phyloP scores from a whole-genome alignment of 2,329 filamentous ascomycete species.

The Colletotrichum cuscutae region DNA sequence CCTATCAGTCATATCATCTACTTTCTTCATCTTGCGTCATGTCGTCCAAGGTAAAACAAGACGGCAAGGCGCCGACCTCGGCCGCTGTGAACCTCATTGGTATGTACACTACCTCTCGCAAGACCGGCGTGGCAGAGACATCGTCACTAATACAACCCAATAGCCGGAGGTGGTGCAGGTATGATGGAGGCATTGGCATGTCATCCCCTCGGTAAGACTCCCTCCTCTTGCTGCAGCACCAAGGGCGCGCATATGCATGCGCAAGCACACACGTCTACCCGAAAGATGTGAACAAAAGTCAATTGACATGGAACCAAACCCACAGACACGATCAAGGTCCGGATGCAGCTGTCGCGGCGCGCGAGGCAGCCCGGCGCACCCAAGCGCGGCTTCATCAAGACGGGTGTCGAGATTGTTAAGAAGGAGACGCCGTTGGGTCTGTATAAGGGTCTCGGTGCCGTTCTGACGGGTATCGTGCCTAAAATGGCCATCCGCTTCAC shows the following conservation, averaged over 20 bases:
- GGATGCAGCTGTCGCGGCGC: constrained; percentile 96
- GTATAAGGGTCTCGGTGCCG: constrained; percentile 98
- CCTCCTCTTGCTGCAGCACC: not conserved
- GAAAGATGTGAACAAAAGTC: not conserved
- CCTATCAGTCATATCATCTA: constrained; percentile 10
- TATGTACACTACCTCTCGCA: constrained; percentile 52
- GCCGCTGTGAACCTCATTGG: constrained; percentile 92
- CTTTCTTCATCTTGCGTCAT: constrained; percentile 38
- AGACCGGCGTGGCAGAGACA: not conserved
- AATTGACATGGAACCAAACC: not conserved
- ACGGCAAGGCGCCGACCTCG: constrained; percentile 81
- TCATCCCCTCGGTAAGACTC: constrained; percentile 83
- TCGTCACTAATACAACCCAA: constrained; percentile 20
- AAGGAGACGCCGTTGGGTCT: constrained; percentile 92
- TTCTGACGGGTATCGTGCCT: constrained; percentile 94
- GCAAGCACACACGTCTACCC: not conserved
- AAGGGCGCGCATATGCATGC: not conserved
- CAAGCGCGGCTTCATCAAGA: constrained; percentile 87
- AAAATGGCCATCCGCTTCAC: constrained; percentile 99
- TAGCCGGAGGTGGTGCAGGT: constrained; percentile 94
- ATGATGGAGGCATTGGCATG: constrained; percentile 99
- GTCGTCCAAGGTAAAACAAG: constrained; percentile 55
- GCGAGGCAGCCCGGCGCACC: constrained; percentile 85
- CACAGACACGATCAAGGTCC: constrained; percentile 95
- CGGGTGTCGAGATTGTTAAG: constrained; percentile 86